Evolutionary conservation across 2,329 filamentous ascomycete genomes (phyloP), one percentile per base, ranked within the genome.

Genomic region (Alternaria conjuncta): DNA sequence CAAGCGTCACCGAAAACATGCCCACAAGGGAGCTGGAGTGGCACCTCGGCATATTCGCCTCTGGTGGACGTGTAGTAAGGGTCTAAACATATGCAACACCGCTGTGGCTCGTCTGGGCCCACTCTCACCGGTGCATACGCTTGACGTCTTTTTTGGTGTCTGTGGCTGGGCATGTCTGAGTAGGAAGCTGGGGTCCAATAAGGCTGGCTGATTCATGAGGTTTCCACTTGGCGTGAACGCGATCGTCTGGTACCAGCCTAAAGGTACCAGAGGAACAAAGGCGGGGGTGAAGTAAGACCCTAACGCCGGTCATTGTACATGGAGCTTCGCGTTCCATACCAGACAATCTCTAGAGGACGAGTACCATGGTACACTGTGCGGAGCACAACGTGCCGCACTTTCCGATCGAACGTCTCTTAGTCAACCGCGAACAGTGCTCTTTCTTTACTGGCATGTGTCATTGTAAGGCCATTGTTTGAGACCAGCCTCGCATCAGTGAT

Each of bases 1-100:
- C 65, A 70, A 15, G 44, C 56, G 20, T 30, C 43, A n/a, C 69
- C 69, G 58, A 69, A 69, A 44, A 66, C 47, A 61, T 71, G 69
- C 10, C 66, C 56, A 56, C 62, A 70, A 13, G 43, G 30, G 18
- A 69, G 66, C 36, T 66, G 57, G 18, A 65, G 32, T 25, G 64
- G 64, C n/a, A 51, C 23, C 44, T 71, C 66, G 18, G 61, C 36
- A 53, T 53, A 55, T 7, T 55, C 23, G 18, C 46, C 46, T 47
- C 44, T 32, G 32, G 13, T 54, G 54, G 47, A 43, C 46, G 46
- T 49, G 32, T 36, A 53, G 59, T 67, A 70, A 9, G 60, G 23
- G 32, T 60, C 46, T 32, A 62, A 68, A 49, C 66, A 72, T 25
- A 64, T 71, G 45, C 49, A 66, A 46, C 66, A 71, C 36, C 50